These are phyloP conservation scores for Trebouxia sp. DNA, from an alignment of 139 green algal genomes.

Conservation along the genomic window DNA sequence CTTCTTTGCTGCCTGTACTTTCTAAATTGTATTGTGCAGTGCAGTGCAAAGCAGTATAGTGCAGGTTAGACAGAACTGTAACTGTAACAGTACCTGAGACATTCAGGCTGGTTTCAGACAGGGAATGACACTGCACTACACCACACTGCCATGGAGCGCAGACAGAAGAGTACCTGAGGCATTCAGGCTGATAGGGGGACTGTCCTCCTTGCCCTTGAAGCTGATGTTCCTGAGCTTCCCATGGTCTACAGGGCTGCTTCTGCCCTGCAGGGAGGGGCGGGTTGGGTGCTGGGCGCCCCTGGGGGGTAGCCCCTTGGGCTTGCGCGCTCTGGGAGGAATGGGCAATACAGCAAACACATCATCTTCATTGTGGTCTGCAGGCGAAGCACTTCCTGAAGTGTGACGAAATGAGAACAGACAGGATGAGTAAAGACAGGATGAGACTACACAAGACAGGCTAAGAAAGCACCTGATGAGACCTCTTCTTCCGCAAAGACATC, in stretches of 20 bases:
- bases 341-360: constrained; percentile 23
- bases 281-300: background rate
- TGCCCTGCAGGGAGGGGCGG: background rate
- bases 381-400: background rate
- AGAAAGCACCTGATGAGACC: too few species aligned
- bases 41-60: too few species aligned
- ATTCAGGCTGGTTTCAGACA: background rate
- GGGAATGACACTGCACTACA: too few species aligned
- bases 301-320: background rate
- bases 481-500: too few species aligned
- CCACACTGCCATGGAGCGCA: too few species aligned
- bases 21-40: too few species aligned
- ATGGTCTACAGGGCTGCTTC: background rate
- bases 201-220: background rate
- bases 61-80: too few species aligned
- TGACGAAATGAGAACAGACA: background rate
- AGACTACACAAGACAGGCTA: too few species aligned
- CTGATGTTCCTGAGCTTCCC: background rate
- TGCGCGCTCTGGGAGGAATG: background rate
- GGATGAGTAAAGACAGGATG: too few species aligned
- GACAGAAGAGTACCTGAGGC: constrained; percentile 7
- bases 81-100: background rate
- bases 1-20: too few species aligned
- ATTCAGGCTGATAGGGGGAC: background rate
- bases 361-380: constrained; percentile 28